phyloP scores from a whole-genome alignment of 768 basidiomycete species.

The Lepiota subincarnata region DNA sequence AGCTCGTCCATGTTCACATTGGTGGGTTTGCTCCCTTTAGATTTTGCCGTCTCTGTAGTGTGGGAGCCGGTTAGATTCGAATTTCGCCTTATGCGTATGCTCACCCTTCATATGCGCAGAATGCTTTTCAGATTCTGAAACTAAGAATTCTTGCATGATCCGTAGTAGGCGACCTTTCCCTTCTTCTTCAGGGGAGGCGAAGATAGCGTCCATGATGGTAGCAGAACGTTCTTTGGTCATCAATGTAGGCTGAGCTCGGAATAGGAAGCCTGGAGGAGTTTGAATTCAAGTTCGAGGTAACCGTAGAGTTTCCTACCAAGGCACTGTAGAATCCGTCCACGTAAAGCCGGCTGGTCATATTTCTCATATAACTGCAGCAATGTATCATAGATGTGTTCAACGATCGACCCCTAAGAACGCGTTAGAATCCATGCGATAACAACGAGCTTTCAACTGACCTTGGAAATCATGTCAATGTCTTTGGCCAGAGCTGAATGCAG shows the following conservation, averaged over 20 bases:
- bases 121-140: constrained; percentile 79
- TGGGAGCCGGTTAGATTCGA: background rate
- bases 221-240: constrained; percentile 82
- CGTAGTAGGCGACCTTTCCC: constrained; percentile 69
- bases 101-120: constrained; percentile 65
- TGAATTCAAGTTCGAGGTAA: background rate
- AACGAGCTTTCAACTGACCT: constrained; percentile 29
- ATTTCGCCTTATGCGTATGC: background rate
- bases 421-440: background rate
- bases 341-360: constrained; percentile 51
- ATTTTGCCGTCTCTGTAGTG: constrained; percentile 36
- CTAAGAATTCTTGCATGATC: constrained; percentile 89
- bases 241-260: constrained; percentile 85
- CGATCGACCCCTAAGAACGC: constrained; percentile 57
- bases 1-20: constrained; percentile 89
- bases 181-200: constrained; percentile 69
- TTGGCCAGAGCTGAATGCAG: constrained; percentile 41
- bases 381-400: constrained; percentile 76
- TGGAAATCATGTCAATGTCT: constrained; percentile 56
- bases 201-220: constrained; percentile 86
- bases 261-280: constrained; percentile 68
- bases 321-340: constrained; percentile 77
- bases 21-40: constrained; percentile 32
- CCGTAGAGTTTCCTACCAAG: constrained; percentile 51
- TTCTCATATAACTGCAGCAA: constrained; percentile 73